Percentiles rank a stretch among this genome's conserved stretches.
These are phyloP conservation scores for Hypoxylon sp. DNA, from an alignment of 2,329 filamentous ascomycete genomes.

Conservation along the genomic window DNA sequence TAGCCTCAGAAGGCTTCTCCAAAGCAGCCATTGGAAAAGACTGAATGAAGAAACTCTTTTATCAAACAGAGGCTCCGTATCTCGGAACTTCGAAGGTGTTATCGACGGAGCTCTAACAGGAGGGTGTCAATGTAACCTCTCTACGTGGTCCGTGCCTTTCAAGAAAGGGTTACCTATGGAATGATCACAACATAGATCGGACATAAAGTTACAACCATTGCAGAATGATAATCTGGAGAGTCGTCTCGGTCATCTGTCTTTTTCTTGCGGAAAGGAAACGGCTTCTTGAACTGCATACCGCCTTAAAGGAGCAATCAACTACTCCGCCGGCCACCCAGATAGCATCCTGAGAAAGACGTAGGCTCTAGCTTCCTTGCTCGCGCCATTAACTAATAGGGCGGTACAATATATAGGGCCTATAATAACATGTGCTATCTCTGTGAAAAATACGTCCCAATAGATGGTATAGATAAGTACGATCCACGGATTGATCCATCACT, in stretches of 20 bases:
- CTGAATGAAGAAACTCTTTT: neutral
- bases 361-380: neutral
- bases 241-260: conserved; percentile 5
- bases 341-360: conserved; percentile 13
- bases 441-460: conserved; percentile 10
- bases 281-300: conserved; percentile 9
- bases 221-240: neutral
- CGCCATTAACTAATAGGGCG: neutral
- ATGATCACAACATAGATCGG: neutral
- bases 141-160: neutral
- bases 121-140: neutral
- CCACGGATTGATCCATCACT: conserved; percentile 9
- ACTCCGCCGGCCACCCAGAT: conserved; percentile 9
- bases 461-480: conserved; percentile 12
- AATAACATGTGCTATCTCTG: conserved; percentile 16
- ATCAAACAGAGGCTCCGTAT: neutral
- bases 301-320: conserved; percentile 11
- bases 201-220: no score
- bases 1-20: neutral
- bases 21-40: neutral
- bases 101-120: neutral
- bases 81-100: neutral
- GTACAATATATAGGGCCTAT: neutral
- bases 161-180: neutral
- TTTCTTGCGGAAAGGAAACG: no score